phyloP scores from a whole-genome alignment of 805 yeast genomes.

The Maudiozyma turicensis region DNA sequence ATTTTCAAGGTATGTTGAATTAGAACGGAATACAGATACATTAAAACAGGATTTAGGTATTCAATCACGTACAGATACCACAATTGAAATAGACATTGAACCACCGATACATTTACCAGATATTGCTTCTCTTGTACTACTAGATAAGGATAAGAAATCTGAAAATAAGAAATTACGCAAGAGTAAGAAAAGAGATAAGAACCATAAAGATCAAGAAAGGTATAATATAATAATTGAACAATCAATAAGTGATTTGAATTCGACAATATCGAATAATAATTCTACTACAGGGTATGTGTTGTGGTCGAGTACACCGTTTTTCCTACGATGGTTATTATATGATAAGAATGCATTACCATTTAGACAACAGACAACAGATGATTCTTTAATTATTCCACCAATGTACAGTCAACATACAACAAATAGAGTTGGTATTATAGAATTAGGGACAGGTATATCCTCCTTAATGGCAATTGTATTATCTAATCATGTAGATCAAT shows the following conservation, averaged over 20 bases:
- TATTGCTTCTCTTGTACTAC: no score
- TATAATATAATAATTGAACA: slow-evolving; percentile 22
- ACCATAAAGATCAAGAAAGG: slow-evolving; percentile 3
- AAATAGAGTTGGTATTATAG: slow-evolving; percentile 14
- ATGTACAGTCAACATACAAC: not conserved
- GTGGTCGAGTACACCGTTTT: slow-evolving; percentile 29
- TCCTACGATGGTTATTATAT: slow-evolving; percentile 28
- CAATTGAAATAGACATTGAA: slow-evolving; percentile 18
- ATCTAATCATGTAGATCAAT: slow-evolving; percentile 22
- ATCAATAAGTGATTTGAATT: slow-evolving; percentile 21
- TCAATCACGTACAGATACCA: slow-evolving; percentile 6
- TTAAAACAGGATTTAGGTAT: slow-evolving; percentile 29
- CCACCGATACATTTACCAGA: slow-evolving; percentile 6
- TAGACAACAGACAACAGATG: slow-evolving; percentile 1
- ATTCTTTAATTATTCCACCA: not conserved
- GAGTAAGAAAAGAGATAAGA: not conserved
- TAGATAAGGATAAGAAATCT: no score
- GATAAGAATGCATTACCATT: slow-evolving; percentile 10
- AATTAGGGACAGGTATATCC: slow-evolving; percentile 28
- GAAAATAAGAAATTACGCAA: not conserved
- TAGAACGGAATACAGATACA: slow-evolving; percentile 12
- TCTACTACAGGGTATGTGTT: slow-evolving; percentile 31
- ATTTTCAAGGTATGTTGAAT: slow-evolving; percentile 22
- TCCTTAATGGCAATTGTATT: slow-evolving; percentile 22
- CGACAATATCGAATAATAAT: slow-evolving; percentile 23